Base-by-base conservation (phyloP, 2,329 filamentous ascomycete species). In the Botryosphaeria dothidea region DNA sequence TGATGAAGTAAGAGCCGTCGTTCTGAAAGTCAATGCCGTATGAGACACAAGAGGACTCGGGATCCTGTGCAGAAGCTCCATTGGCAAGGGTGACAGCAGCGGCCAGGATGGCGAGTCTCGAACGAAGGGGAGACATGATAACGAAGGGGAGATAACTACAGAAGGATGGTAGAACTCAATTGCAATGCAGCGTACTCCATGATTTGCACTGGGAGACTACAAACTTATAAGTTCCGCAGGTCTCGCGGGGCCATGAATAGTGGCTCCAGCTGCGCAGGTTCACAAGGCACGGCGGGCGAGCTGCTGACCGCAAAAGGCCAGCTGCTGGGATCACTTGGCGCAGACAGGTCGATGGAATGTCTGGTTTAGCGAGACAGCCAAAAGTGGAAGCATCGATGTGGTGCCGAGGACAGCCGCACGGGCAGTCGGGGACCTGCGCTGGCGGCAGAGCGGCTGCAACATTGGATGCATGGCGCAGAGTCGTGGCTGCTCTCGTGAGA, bases 1-100 rank as follows among this genome's bases (percentile, higher is more conserved):
- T 81, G 69, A 82, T 81, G 69, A 82, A 83, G 71, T 82, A 83
- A 19, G 71, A 68, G 2, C 75, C 75, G 38, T 77, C 79, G 67
- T 79, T 75, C 52, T 79, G 70, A 63, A 80, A 83, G 67, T 83
- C 81, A 19, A 79, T 73, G 58, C 77, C 77, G 62, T 71, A 78
- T 11, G 77, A 75, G 54, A 74, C 71, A 66, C 77, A 79, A 21
- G 73, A 68, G 1, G 72, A 68, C 11, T 72, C 66, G 23, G 31
- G 31, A 34, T 41, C 38, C 17, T 41, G 38, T 11, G 38, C 38
- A 13, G 38, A 4, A 4, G 56, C 66, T 48, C 27, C 23, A 17
- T n/a, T 27, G 25, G 69, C 71, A 23, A 73, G 48, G 5, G 74
- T 71, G 21, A 76, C 38, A 2, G 74, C 64, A 23, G 70, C 67